Base-by-base conservation (phyloP, 768 basidiomycete species). In the Holtermannia corniformis region DNA sequence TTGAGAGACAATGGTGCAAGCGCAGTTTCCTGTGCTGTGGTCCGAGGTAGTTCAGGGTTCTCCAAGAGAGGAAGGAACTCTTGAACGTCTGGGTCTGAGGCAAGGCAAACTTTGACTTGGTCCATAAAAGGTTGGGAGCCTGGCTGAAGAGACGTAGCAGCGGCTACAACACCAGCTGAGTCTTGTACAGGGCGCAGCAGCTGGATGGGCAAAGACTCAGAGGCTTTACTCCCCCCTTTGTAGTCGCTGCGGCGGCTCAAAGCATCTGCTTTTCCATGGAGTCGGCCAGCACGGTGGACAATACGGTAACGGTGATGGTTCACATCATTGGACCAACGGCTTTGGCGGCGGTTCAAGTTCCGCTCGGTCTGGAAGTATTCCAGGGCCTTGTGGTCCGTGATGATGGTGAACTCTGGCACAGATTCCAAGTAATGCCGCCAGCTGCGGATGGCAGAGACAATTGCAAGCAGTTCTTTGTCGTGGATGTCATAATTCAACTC, bases 401-500 rank as follows among this genome's bases (percentile, higher is more conserved):
- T 26, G 44, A 19, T n/a, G 28, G n/a, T 50, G 11, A 11, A 25
- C 20, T 49, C 44, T 43, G 24, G 24, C 44, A 16, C 16, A 7
- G 32, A 16, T 37, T 37, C 32, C 32, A 37, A 37, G 16, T 37
- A 37, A 37, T 37, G 32, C 7, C 32, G 32, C 32, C 32, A 37
- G 7, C 7, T 16, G 32, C 32, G 32, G 16, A 37, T 7, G 16
- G 70, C 46, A 0, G 74, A 57, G 3, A 62, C 70, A 0, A 71
- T 70, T 1, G 75, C 76, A 0, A 80, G 70, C 26, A 80, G 61
- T 67, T 81, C 78, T 53, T 76, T 75, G 56, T 81, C 74, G 52
- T 80, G 73, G 22, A 78, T 74, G 10, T 78, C 68, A 52, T 81
- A 80, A 59, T 80, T 81, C 0, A 58, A 27, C 58, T 81, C 74